phyloP scores from a whole-genome alignment of 1,139 yeast species.

The Geotrichum citri-aurantii region DNA sequence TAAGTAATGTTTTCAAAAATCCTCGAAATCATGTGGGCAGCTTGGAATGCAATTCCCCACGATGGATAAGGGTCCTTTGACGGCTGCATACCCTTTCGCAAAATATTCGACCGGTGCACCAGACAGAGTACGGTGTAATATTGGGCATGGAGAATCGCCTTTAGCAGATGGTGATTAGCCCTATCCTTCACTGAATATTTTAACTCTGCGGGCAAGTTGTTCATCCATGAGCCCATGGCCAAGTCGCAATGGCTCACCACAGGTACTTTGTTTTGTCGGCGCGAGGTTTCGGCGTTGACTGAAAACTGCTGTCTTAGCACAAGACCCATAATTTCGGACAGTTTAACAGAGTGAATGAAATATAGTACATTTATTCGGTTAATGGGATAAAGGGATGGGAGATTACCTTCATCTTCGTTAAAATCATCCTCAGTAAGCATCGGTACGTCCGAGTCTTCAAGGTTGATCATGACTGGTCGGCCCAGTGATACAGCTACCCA shows the following conservation, averaged over 20 bases:
- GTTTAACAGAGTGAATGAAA: constrained; percentile 59
- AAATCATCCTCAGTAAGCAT: constrained; percentile 66
- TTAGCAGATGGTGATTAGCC: constrained; percentile 47
- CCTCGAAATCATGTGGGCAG: constrained; percentile 72
- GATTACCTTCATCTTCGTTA: constrained; percentile 50
- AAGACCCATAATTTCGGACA: constrained; percentile 70
- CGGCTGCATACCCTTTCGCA: constrained; percentile 35
- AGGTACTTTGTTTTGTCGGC: constrained; percentile 44
- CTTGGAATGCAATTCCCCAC: constrained; percentile 82
- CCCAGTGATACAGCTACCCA: constrained; percentile 73
- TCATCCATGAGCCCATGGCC: constrained; percentile 77
- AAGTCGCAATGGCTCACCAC: constrained; percentile 69
- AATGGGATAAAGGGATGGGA: constrained; percentile 42
- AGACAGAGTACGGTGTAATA: constrained; percentile 68
- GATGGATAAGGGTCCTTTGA: constrained; percentile 55
- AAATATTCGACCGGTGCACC: constrained; percentile 66
- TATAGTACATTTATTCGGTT: constrained; percentile 48
- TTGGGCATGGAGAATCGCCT: constrained; percentile 61
- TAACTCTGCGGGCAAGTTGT: constrained; percentile 58
- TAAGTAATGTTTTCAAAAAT: constrained; percentile 56
- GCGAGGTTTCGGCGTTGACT: constrained; percentile 57
- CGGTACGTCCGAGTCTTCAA: constrained; percentile 73
- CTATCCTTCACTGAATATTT: constrained; percentile 57
- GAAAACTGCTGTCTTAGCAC: constrained; percentile 68
- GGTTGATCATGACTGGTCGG: constrained; percentile 61